A percentile compares a stretch with the other conserved stretches of the same genome.
These are phyloP conservation scores for Mucor sp. DNA, from an alignment of 371 early-diverging fungal genomes.

Conservation along the genomic window DNA sequence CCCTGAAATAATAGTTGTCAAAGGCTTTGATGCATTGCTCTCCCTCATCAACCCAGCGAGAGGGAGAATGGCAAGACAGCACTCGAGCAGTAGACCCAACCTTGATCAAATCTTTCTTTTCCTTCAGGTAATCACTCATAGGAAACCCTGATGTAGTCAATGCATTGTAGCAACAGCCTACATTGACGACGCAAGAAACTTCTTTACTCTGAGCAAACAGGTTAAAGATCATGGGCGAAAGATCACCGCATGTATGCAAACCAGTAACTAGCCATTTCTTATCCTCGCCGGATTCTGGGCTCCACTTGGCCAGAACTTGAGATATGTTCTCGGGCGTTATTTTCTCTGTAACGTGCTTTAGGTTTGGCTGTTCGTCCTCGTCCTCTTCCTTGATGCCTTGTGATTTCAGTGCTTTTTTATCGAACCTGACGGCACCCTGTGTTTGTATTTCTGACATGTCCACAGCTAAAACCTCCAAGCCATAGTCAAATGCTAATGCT, in stretches of 20 bases:
- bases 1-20: slow-evolving; percentile 74
- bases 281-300: slow-evolving; percentile 12
- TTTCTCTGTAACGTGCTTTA: slow-evolving; percentile 57
- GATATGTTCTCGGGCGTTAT: slow-evolving; percentile 55
- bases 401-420: slow-evolving; percentile 51
- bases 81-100: slow-evolving; percentile 75
- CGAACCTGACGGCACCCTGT: slow-evolving; percentile 73
- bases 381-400: slow-evolving; percentile 5
- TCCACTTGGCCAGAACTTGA: slow-evolving; percentile 32
- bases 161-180: slow-evolving; percentile 89
- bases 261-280: slow-evolving; percentile 77
- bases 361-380: slow-evolving; percentile 14
- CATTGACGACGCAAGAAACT: slow-evolving; percentile 72
- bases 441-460: slow-evolving; percentile 80
- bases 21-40: slow-evolving; percentile 64
- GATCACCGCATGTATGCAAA: slow-evolving; percentile 87
- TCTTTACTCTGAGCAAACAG: slow-evolving; percentile 66
- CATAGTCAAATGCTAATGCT: slow-evolving; percentile 69
- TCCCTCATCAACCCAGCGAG: slow-evolving; percentile 68
- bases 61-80: slow-evolving; percentile 84
- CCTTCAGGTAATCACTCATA: slow-evolving; percentile 44
- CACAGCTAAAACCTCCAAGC: slow-evolving; percentile 76
- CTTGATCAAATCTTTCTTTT: slow-evolving; percentile 34
- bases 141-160: slow-evolving; percentile 72
- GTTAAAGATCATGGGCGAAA: slow-evolving; percentile 72